Conservation (phyloP, 441 rosid genomes). For the Populus trichocarpa region DNA sequence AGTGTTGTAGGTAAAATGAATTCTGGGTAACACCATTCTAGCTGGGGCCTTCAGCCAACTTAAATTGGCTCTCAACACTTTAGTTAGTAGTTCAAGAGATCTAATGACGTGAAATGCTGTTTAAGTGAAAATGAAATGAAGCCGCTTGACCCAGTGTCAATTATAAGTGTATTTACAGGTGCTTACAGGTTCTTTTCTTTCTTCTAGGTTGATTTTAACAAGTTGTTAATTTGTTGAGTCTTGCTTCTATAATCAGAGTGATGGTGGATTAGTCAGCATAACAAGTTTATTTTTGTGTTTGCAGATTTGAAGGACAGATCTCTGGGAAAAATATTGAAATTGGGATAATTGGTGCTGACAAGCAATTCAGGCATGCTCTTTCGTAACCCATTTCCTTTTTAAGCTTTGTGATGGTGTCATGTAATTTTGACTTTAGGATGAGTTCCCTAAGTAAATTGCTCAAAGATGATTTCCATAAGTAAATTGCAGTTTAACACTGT, state of each 20-base stretch:
- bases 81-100: too few relatives aligned
- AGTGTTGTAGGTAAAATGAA: background rate
- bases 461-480: background rate
- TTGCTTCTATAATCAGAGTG: background rate
- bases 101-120: too few relatives aligned
- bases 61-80: background rate
- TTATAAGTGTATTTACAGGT: background rate
- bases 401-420: background rate
- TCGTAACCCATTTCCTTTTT: background rate
- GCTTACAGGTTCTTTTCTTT: background rate
- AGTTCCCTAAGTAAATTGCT: background rate
- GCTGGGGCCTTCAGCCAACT: background rate
- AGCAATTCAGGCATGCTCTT: conserved; percentile 66
- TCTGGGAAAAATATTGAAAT: conserved; percentile 95
- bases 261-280: background rate
- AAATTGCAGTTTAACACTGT: background rate
- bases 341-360: conserved; percentile 87
- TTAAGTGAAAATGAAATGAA: background rate
- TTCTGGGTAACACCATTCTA: background rate
- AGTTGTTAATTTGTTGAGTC: background rate
- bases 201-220: background rate
- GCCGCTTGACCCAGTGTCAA: background rate
- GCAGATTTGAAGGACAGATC: conserved; percentile 97
- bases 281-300: conserved; percentile 2
- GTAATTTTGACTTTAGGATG: background rate